Evolutionary conservation across 768 basidiomycete species (phyloP).

Genomic region (Dioszegia aurantiaca): DNA sequence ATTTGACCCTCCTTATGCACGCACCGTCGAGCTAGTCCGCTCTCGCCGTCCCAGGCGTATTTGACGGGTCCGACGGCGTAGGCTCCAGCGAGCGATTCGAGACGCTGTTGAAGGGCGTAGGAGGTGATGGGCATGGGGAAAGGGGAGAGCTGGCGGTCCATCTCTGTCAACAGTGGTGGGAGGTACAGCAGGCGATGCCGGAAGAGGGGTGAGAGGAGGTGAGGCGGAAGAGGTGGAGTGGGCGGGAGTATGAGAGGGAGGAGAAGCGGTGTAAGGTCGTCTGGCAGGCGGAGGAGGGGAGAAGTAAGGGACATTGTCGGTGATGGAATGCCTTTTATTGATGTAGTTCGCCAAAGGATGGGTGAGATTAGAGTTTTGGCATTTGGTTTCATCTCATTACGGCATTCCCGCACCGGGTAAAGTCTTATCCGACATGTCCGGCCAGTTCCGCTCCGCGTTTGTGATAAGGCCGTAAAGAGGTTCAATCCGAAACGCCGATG

Average conservation of each 20-base stretch:
- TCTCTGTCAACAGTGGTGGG: constrained; percentile 32
- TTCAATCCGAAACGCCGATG: too few species aligned
- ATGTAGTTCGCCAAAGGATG: too few species aligned
- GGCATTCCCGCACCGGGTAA: neutral
- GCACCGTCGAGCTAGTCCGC: neutral
- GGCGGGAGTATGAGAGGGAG: constrained; percentile 40
- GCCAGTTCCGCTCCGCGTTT: too few species aligned
- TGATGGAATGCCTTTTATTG: too few species aligned
- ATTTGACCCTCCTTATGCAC: neutral
- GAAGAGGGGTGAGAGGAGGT: constrained; percentile 31
- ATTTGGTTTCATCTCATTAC: neutral
- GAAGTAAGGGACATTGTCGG: neutral
- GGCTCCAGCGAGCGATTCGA: neutral
- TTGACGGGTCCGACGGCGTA: constrained; percentile 14
- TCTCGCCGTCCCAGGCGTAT: constrained; percentile 21
- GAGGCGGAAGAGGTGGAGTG: constrained; percentile 29
- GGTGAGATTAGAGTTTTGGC: too few species aligned
- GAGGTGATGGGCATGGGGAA: constrained; percentile 15
- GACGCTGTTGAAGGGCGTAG: constrained; percentile 6
- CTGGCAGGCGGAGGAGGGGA: constrained; percentile 21
- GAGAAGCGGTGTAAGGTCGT: constrained; percentile 21
- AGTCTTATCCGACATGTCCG: too few species aligned
- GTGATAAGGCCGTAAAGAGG: too few species aligned
- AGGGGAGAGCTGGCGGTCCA: constrained; percentile 36
- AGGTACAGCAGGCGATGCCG: constrained; percentile 39